Evolutionary conservation across 306 rosid genomes (phyloP).

Genomic region (Sphenostylis stenocarpa): DNA sequence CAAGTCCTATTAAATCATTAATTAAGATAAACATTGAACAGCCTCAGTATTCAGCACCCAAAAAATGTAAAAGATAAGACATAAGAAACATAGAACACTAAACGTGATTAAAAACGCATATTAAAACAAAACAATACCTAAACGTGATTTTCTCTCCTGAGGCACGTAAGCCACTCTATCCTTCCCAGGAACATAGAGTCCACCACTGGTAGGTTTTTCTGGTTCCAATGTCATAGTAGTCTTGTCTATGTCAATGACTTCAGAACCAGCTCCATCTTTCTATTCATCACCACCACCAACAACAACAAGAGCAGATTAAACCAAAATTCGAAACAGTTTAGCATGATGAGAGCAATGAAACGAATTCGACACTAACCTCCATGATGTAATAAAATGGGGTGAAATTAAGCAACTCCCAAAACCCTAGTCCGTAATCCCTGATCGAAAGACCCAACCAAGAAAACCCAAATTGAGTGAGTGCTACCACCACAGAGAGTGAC

Average conservation of each 20-base stretch:
- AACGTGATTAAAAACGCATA: conserved; percentile 12
- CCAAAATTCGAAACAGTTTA: background rate
- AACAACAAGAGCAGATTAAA: background rate
- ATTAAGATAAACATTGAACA: background rate
- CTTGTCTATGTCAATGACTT: conserved; percentile 57
- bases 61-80: background rate
- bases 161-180: conserved; percentile 67
- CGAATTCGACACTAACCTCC: conserved; percentile 36
- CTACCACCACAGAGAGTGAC: background rate
- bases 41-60: conserved; percentile 10
- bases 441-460: background rate
- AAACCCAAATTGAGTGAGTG: background rate
- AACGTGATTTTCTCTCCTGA: conserved; percentile 68
- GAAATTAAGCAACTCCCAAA: background rate
- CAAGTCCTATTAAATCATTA: conserved; percentile 64
- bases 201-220: conserved; percentile 54
- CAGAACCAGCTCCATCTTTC: conserved; percentile 46
- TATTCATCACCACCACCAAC: conserved; percentile 26
- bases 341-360: background rate
- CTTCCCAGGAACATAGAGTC: conserved; percentile 79
- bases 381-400: background rate
- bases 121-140: conserved; percentile 51
- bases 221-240: conserved; percentile 61
- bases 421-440: background rate
- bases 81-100: background rate